These are phyloP conservation scores for Heimioporus sp. DNA, from an alignment of 768 basidiomycete species.

Conservation along the genomic window DNA sequence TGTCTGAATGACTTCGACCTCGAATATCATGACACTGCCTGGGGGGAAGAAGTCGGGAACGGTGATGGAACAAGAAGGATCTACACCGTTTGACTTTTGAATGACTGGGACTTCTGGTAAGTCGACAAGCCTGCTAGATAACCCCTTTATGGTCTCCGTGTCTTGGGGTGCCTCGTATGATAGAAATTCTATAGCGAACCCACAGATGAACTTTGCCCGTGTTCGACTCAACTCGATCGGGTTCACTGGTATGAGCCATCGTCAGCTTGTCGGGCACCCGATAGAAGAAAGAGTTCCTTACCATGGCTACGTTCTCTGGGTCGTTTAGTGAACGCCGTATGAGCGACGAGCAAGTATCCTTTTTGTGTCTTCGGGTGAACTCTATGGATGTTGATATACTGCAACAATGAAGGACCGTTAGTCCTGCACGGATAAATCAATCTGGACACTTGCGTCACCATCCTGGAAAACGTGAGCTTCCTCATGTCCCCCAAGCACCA, in stretches of 20 bases:
- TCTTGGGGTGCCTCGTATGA: slow-evolving; percentile 57
- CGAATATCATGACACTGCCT: slow-evolving; percentile 91
- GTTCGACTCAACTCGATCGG: slow-evolving; percentile 83
- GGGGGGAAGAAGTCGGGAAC: slow-evolving; percentile 94
- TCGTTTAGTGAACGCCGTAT: slow-evolving; percentile 87
- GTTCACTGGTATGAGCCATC: slow-evolving; percentile 49
- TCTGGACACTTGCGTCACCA: slow-evolving; percentile 67
- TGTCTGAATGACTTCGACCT: slow-evolving; percentile 76
- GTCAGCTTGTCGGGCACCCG: slow-evolving; percentile 1
- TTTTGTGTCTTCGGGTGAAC: slow-evolving; percentile 88
- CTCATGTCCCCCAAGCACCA: slow-evolving; percentile 80
- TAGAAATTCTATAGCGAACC: slow-evolving; percentile 67
- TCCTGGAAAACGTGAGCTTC: slow-evolving; percentile 98
- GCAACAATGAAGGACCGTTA: slow-evolving; percentile 3
- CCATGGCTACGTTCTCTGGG: slow-evolving; percentile 78
- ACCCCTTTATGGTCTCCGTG: slow-evolving; percentile 58
- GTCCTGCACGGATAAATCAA: neutral
- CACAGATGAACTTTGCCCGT: slow-evolving; percentile 76
- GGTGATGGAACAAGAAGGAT: slow-evolving; percentile 72
- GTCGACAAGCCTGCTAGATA: slow-evolving; percentile 66
- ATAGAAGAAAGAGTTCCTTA: slow-evolving; percentile 29
- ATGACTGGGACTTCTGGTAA: slow-evolving; percentile 57
- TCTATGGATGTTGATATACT: slow-evolving; percentile 94
- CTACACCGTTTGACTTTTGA: slow-evolving; percentile 62
- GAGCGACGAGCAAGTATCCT: slow-evolving; percentile 89